Conservation (phyloP, 2,329 filamentous ascomycete genomes). For the Penicillium sp. region DNA sequence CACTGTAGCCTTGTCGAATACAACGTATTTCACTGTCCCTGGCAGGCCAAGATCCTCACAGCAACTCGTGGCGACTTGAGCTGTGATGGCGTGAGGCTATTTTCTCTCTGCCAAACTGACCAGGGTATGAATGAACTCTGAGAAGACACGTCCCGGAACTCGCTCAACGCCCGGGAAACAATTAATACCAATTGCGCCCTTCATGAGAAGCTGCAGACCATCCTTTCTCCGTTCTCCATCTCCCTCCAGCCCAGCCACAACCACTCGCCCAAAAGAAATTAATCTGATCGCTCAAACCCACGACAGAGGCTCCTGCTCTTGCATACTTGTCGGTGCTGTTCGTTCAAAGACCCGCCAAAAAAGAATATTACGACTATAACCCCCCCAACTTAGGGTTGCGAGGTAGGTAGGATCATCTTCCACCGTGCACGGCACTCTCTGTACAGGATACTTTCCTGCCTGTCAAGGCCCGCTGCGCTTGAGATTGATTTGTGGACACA, state of each 20-base stretch:
- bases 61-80: slow-evolving; percentile 34
- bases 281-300: slow-evolving; percentile 8
- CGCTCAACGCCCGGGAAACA: slow-evolving; percentile 8
- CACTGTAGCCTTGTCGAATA: slow-evolving; percentile 29
- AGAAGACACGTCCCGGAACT: slow-evolving; percentile 4
- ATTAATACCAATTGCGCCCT: slow-evolving; percentile 23
- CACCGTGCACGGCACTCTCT: slow-evolving; percentile 11
- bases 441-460: slow-evolving; percentile 11
- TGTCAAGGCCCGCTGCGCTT: slow-evolving; percentile 4
- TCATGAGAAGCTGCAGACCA: slow-evolving; percentile 7
- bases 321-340: slow-evolving; percentile 6
- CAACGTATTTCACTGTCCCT: slow-evolving; percentile 33
- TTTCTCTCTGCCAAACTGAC: slow-evolving; percentile 10
- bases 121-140: slow-evolving; percentile 9
- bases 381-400: slow-evolving; percentile 21
- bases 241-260: slow-evolving; percentile 20
- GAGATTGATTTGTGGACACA: slow-evolving; percentile 14
- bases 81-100: slow-evolving; percentile 12
- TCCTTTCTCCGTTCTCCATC: slow-evolving; percentile 2
- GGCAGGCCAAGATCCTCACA: slow-evolving; percentile 29
- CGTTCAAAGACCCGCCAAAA: slow-evolving; percentile 7
- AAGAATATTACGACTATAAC: slow-evolving; percentile 2
- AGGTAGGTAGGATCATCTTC: slow-evolving; percentile 9
- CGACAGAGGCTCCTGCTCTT: slow-evolving; percentile 11
- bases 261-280: slow-evolving; percentile 15